Evolutionary conservation across 164 flowering plant species (phyloP), one percentile per base, ranked within the genome.

Genomic region (Aristolochia californica): DNA sequence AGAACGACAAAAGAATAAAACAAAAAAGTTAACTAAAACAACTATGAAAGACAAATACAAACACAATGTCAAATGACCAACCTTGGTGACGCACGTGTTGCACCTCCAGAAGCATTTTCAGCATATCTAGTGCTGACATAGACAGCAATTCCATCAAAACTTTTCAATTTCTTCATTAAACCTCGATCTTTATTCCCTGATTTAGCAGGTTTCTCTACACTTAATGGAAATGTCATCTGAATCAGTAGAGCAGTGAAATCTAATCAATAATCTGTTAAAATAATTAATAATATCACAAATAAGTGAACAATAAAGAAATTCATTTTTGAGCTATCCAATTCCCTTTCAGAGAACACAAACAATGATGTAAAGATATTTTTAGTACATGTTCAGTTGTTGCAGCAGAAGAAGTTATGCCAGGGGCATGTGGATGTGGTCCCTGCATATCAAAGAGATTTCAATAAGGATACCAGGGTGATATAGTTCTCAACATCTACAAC

Each of bases 131-230:
- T 82, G 73, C 91, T 88, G 28, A 80, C 71, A 47, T 95, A 77
- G 74, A 82, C 85, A 55, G 85, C 81, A 55, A 87, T 82, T 57
- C 87, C 96, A 74, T 84, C 83, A 72, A 78, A 74, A 44, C 81
- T 77, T 80, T 87, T 91, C 73, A 81, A 57, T 61, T 88, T 86
- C 68, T 83, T 86, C 66, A 76, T 62, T 47, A 79, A 70, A 25
- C 85, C 82, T 56, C 54, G 71, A 40, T 80, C 88, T 23, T 77
- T 62, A 64, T 74, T 85, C 61, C 77, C 83, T 53, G 87, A 72
- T 66, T 87, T 94, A 14, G 71, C 70, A 53, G 83, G 88, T 48
- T 82, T 68, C 48, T 85, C 96, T 25, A 68, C 62, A 63, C 68
- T 74, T 74, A 73, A 43, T 45, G 84, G 76, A 62, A 76, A 62